Conservation (phyloP, 139 green algal species). For the Chara braunii region DNA sequence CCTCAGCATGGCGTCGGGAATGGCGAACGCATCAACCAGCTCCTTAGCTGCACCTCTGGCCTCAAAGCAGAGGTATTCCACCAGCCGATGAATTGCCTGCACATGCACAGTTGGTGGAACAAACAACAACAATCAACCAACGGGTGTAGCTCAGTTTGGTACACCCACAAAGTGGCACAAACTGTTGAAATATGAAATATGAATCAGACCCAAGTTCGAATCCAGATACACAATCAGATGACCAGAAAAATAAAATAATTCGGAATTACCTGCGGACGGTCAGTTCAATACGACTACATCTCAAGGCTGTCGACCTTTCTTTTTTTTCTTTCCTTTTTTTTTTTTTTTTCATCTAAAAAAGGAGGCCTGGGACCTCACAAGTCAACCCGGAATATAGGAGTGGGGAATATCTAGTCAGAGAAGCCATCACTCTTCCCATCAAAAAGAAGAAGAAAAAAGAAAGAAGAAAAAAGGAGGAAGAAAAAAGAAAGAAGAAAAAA, state of each 20-base stretch:
- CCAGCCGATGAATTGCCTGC: constrained; percentile 36
- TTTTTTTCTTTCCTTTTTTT: too few species aligned
- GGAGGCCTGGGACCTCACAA: too few species aligned
- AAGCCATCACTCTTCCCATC: too few species aligned
- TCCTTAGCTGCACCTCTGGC: constrained; percentile 7
- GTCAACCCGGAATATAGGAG: too few species aligned
- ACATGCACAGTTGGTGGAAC: not conserved
- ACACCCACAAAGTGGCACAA: not conserved
- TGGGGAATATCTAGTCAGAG: too few species aligned
- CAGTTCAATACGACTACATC: too few species aligned
- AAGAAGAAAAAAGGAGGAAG: too few species aligned
- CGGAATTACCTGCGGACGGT: not conserved
- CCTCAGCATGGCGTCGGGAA: constrained; percentile 25
- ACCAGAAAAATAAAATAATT: not conserved
- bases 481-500: too few species aligned
- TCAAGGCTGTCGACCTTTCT: too few species aligned
- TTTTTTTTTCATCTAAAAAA: too few species aligned
- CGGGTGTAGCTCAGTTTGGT: not conserved
- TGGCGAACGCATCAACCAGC: constrained; percentile 39
- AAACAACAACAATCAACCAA: too few species aligned
- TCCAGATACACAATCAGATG: not conserved
- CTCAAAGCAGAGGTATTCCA: constrained; percentile 34
- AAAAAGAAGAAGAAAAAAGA: too few species aligned
- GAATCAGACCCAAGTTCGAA: not conserved
- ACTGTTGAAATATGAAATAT: not conserved